phyloP scores from a whole-genome alignment of 2,329 filamentous ascomycete species.

The Fusarium xyrophilum region DNA sequence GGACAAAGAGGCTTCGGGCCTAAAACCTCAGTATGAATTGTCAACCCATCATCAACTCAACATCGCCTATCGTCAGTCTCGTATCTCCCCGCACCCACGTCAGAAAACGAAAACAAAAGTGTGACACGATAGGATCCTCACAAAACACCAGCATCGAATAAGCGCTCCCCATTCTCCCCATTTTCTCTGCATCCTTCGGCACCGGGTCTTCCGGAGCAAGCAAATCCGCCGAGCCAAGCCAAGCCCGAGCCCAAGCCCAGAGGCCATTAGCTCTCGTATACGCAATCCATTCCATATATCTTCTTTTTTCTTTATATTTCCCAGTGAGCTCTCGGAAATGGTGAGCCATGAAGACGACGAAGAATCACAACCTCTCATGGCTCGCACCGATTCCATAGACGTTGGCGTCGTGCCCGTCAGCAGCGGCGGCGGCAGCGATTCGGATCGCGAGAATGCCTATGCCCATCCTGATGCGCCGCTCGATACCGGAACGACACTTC shows the following conservation, averaged over 20 bases:
- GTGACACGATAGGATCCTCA: slow-evolving; percentile 6
- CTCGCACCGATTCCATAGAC: slow-evolving; percentile 42
- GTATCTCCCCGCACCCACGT: neutral
- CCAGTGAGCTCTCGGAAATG: slow-evolving; percentile 38
- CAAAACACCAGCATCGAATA: slow-evolving; percentile 23
- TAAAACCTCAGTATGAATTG: neutral
- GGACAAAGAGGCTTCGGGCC: neutral
- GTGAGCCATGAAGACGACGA: slow-evolving; percentile 43
- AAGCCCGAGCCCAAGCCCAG: slow-evolving; percentile 13
- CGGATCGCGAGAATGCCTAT: slow-evolving; percentile 30
- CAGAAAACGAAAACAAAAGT: slow-evolving; percentile 1
- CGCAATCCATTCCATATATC: slow-evolving; percentile 10
- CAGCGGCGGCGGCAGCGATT: slow-evolving; percentile 25
- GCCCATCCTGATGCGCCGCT: slow-evolving; percentile 54
- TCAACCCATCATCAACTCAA: neutral
- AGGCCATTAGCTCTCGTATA: neutral
- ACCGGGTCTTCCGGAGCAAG: slow-evolving; percentile 26
- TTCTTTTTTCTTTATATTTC: neutral
- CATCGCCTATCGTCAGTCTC: neutral
- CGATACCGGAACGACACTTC: slow-evolving; percentile 48
- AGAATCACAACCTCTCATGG: slow-evolving; percentile 52
- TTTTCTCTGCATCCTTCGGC: slow-evolving; percentile 19
- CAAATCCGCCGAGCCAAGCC: slow-evolving; percentile 26
- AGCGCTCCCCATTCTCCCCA: slow-evolving; percentile 14
- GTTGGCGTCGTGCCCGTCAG: slow-evolving; percentile 37